A percentile compares a stretch with the other conserved stretches of the same genome.
Conservation (phyloP, 257 asterid genomes). For the Anisodus acutangulus region DNA sequence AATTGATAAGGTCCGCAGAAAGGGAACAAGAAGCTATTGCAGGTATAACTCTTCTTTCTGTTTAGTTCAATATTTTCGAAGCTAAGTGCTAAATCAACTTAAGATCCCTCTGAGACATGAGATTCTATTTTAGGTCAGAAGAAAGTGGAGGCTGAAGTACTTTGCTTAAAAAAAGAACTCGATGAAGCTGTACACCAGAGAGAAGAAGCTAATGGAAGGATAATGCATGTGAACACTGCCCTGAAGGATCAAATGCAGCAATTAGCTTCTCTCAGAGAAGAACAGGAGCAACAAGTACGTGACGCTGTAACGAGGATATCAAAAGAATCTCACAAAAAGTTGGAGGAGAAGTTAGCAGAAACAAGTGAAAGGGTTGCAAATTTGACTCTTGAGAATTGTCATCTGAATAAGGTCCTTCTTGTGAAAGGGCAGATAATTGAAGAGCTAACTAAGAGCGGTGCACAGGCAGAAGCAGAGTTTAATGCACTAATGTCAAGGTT, state of each 20-base stretch:
- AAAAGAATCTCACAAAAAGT: constrained; percentile 45
- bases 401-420: constrained; percentile 58
- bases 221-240: constrained; percentile 60
- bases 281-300: constrained; percentile 53
- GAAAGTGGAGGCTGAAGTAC: constrained; percentile 61
- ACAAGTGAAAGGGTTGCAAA: constrained; percentile 49
- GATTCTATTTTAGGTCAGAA: constrained; percentile 51
- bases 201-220: constrained; percentile 55
- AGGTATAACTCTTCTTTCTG: constrained; percentile 45
- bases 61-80: too few species aligned
- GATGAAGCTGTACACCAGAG: constrained; percentile 49
- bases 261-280: constrained; percentile 51
- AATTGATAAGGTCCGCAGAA: constrained; percentile 42
- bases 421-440: constrained; percentile 64
- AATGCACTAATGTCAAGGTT: constrained; percentile 64
- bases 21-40: constrained; percentile 52
- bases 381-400: constrained; percentile 63
- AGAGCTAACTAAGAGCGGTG: constrained; percentile 52
- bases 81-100: not conserved
- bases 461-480: constrained; percentile 64
- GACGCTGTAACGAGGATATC: constrained; percentile 51
- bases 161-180: constrained; percentile 49
- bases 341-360: constrained; percentile 60
- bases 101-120: not conserved
- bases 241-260: constrained; percentile 69